Base-by-base conservation (phyloP, 495 filamentous ascomycete genomes). In the Lineolata rhizophorae region DNA sequence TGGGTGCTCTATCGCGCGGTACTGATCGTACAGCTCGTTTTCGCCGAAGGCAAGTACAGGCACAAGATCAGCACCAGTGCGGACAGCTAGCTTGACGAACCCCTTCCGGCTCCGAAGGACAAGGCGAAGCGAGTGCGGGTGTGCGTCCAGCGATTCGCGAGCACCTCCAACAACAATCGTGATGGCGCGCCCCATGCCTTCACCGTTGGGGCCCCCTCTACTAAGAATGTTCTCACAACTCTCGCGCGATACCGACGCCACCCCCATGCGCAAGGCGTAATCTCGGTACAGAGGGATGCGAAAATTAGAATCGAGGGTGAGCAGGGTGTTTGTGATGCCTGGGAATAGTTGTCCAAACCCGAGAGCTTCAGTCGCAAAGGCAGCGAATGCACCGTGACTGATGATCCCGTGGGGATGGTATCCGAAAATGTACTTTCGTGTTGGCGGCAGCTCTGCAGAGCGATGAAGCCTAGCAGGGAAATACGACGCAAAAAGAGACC, bases 351-450 rank as follows among this genome's bases (percentile, higher is more conserved):
- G 65, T 2, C 67, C 67, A 51, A 95, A 97, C 2, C 87, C 82
- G 3, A 90, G 60, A 0, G 79, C 78, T 41, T 95, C 87, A 4
- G 90, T 95, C 18, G 62, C 78, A 41, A 97, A 94, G 11, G 84
- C 75, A 2, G 76, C 80, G 52, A 87, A 94, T 1, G 90, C 87
- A 22, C 87, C 87, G 45, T 93, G 80, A 10, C 76, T 82, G 44
- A 97, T 92, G 51, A 97, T 94, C 25, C 87, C 87, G 49, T 95
- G 85, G 0, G 85, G 85, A 46, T 94, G 87, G 50, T 95, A 94
- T 26, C 90, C 87, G 47, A 97, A 91, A 41, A 97, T 85, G 55
- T 95, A 97, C 54, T 95, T 95, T 35, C 81, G 65, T 2, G 74
- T 78, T 0, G 81, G 62, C 10, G 77, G 67, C 2, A 97, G 69